Base-by-base conservation (phyloP, 2,329 filamentous ascomycete genomes). In the Davidsoniella virescens region DNA sequence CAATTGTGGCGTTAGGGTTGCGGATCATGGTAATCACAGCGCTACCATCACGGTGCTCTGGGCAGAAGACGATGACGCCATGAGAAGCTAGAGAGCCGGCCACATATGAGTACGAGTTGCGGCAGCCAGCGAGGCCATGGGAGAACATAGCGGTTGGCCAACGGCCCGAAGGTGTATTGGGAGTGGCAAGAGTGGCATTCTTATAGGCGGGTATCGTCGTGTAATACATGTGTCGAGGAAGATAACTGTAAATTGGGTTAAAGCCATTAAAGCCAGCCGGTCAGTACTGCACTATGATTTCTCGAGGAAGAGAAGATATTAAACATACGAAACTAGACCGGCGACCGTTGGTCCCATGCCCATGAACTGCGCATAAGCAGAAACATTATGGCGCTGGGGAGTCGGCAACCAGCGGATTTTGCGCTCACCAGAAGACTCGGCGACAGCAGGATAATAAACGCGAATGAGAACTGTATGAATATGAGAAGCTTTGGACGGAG, bases 141-240 rank as follows among this genome's bases (percentile, higher is more conserved):
- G 85, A 92, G 64, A 94, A 93, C 55, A 94, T 70, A 68, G 87
- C 79, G 0, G 86, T 82, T 0, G 87, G 86, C 82, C 84, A 92
- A 66, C 77, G 69, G 51, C 70, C 66, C 52, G 67, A 64, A 3
- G 67, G 59, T 3, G 68, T 65, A 9, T 66, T 59, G 52, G 76
- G 59, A 52, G 68, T 53, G 60, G 79, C 71, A 6, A 88, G 63
- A 5, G 72, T 69, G 9, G 84, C 84, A 60, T 87, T 84, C 57
- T 84, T 80, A 56, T 78, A 70, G 23, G 77, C 82, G 5, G 84
- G 84, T 23, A 90, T 81, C 1, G 78, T 73, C 44, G 84, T 77
- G 61, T 82, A 85, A 61, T 86, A 76, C 1, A 90, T 70, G 37
- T 87, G 72, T 54, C 84, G 73, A 1, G 83, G 82, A 9, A 86